These are phyloP conservation scores for Beauveria scarabaeidicola DNA, from an alignment of 2,329 filamentous ascomycete species.

Conservation along the genomic window DNA sequence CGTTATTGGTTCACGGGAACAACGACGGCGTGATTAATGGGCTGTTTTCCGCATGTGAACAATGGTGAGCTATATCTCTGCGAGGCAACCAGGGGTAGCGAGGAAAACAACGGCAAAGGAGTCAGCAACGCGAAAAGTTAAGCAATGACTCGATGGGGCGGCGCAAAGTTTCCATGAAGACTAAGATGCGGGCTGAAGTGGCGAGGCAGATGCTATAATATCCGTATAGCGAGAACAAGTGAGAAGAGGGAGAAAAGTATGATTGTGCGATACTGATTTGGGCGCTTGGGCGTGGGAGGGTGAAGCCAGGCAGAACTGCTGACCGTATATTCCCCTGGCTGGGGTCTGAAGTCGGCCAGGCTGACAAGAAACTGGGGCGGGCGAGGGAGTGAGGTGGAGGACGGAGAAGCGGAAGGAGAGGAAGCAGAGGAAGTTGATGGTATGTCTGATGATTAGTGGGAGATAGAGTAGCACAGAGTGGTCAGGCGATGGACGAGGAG, in stretches of 20 bases:
- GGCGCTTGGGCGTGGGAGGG: slow-evolving; percentile 5
- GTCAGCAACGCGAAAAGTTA: slow-evolving; percentile 2
- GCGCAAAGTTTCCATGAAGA: slow-evolving; percentile 2
- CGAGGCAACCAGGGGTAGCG: background rate
- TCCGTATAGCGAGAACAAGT: background rate
- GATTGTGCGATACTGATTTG: background rate
- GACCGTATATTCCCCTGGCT: slow-evolving; percentile 9
- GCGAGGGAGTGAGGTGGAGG: background rate
- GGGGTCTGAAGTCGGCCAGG: slow-evolving; percentile 1
- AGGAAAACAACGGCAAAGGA: background rate
- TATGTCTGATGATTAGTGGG: background rate
- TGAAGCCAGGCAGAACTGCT: slow-evolving; percentile 7
- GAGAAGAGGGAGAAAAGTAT: background rate
- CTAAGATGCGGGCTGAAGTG: background rate
- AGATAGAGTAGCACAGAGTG: background rate
- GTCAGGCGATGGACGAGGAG: background rate
- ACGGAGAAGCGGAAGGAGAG: background rate
- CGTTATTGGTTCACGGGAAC: slow-evolving; percentile 1
- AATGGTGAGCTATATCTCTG: slow-evolving; percentile 1
- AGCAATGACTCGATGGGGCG: background rate
- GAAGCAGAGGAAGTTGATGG: background rate
- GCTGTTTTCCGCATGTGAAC: slow-evolving; percentile 8
- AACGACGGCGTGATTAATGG: slow-evolving; percentile 2
- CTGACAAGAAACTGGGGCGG: slow-evolving; percentile 2
- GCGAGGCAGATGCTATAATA: background rate